Percentiles rank a stretch among this genome's conserved stretches.
Conservation (phyloP, 805 yeast genomes). For the Zygosaccharomyces bailii region DNA sequence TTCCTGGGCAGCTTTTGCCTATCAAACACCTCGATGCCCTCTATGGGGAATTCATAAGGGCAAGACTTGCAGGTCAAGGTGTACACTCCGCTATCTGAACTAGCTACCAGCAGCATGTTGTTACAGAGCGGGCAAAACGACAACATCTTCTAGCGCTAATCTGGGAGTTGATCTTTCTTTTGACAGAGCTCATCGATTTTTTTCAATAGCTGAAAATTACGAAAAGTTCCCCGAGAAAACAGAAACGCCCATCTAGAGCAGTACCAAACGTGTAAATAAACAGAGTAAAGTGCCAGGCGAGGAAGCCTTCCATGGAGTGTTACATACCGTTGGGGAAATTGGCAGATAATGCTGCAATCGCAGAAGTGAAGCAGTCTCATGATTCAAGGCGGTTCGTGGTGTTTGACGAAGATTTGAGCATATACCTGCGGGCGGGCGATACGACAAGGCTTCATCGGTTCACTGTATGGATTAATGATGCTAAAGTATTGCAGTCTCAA, state of each 20-base stretch:
- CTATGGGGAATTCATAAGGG: constrained; percentile 89
- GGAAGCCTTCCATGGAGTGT: constrained; percentile 20
- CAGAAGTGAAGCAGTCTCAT: constrained; percentile 17
- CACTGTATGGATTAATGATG: constrained; percentile 32
- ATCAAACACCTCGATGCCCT: constrained; percentile 79
- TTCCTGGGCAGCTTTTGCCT: constrained; percentile 79
- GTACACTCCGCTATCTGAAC: constrained; percentile 56
- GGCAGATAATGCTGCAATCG: constrained; percentile 8
- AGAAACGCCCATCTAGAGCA: neutral
- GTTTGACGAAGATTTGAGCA: constrained; percentile 32
- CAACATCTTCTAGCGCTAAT: constrained; percentile 55
- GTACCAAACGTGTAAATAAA: neutral
- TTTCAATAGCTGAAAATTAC: neutral
- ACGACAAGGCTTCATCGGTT: constrained; percentile 12
- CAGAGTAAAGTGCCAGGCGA: neutral
- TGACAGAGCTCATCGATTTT: constrained; percentile 1
- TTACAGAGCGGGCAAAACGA: constrained; percentile 95
- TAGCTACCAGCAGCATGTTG: constrained; percentile 74
- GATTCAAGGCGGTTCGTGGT: constrained; percentile 25
- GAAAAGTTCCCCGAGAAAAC: neutral
- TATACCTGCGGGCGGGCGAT: constrained; percentile 13
- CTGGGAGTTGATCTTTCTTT: neutral
- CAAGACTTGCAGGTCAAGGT: constrained; percentile 88
- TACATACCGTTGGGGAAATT: constrained; percentile 22
- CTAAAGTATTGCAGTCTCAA: constrained; percentile 19